Base-by-base conservation (phyloP, 345 rosid species). In the Salix viminalis region DNA sequence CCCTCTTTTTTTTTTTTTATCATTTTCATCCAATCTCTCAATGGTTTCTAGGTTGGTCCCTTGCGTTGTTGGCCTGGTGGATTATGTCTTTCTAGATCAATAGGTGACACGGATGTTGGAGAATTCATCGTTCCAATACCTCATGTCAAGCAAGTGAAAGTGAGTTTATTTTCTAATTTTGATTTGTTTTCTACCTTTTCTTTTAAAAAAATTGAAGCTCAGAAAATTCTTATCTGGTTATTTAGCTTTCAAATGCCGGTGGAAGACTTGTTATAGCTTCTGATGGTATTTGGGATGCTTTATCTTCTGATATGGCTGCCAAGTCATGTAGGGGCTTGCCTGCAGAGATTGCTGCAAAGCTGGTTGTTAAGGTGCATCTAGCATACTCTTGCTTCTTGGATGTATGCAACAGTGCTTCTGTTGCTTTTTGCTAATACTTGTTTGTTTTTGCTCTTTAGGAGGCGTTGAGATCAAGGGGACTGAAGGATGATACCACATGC, bases 11-110 rank as follows among this genome's bases (percentile, higher is more conserved):
- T 42, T 26, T 61, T 61, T 46, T 70, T 75, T 32, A 36, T 68
- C 44, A 54, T 74, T 26, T 71, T 61, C 28, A 16, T 73, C 36
- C 70, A 39, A 75, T 73, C 62, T 84, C 34, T 70, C 16, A 34
- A 44, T 74, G 74, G 65, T 6, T 39, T 34, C 36, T 80, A 96
- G 99, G 98, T 96, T 69, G 99, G 99, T 19, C 99, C 99, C 6
- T 91, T 96, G 32, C 97, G 99, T 56, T 96, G 99, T 82, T 96
- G 98, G 99, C 99, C 99, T 32, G 99, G 99, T 81, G 99, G 99
- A 70, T 83, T 96, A 76, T 96, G 99, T 83, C 98, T 96, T 81
- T 96, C 98, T 0, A 90, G 99, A 85, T 96, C 99, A 58, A 96
- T 96, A 79, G 99, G 99, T 39, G 99, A 96, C 83, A 92, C 97